Evolutionary conservation across 352 stramenopile genomes (phyloP), one percentile per base, ranked within the genome.

Genomic region (Phytophthora fragariaefolia): DNA sequence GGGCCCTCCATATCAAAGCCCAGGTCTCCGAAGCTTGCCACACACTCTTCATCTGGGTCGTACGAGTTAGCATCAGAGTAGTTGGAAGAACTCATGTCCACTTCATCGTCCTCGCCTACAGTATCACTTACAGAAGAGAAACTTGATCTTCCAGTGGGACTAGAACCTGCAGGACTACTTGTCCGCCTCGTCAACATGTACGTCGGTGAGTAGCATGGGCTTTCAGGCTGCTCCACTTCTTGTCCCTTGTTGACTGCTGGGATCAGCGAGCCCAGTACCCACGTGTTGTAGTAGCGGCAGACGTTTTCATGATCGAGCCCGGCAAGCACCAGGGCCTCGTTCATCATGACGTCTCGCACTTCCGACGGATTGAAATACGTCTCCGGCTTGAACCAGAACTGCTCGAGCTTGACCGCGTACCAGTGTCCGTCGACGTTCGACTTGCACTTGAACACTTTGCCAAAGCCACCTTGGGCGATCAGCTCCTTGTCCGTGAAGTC

Each of bases 241-340:
- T 68, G 62, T 0, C 62, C 62, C 24, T 75, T 69, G 40, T 59
- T 64, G 15, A 87, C 83, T 54, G 86, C 73, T 2, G 85, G 78
- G 15, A 93, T 83, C 17, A 94, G 66, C 9, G 76, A 91, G 17
- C 80, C 83, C 12, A 83, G 75, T 34, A 95, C 83, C 86, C 86
- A 95, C 23, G 86, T 91, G 58, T 91, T 88, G 74, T 84, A 95
- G 73, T 98, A 98, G 6, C 96, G 79, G 26, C 97, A 97, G 42
- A 98, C 96, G 63, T 98, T 97, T 62, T 98, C 95, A 51, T 98
- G 94, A 45, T 94, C 92, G 20, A 98, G 89, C 5, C 90, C 71
- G 9, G 92, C 93, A 61, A 98, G 87, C 6, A 93, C 95, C 1
- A 95, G 87, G 3, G 97, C 94, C 64, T 98, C 96, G 54, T 97